These are phyloP conservation scores for Aureobasidium sp. DNA, from an alignment of 2,329 filamentous ascomycete genomes.

Conservation along the genomic window DNA sequence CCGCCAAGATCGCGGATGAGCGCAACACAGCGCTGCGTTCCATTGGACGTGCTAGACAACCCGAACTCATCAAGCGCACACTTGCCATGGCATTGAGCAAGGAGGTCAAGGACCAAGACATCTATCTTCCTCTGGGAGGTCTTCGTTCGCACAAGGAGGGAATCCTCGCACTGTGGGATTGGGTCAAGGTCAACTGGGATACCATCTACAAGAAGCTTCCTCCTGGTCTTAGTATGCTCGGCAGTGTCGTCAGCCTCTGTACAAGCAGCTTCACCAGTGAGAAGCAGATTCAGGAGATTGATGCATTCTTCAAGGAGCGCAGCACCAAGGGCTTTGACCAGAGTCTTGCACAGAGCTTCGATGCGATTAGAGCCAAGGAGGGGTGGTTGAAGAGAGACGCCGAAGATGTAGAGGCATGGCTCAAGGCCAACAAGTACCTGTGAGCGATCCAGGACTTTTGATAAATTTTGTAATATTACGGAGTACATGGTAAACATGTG, in stretches of 20 bases:
- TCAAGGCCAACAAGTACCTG: conserved; percentile 58
- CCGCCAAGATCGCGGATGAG: conserved; percentile 71
- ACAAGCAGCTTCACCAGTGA: conserved; percentile 71
- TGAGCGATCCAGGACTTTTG: conserved; percentile 14
- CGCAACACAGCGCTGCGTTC: conserved; percentile 83
- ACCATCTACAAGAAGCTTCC: conserved; percentile 70
- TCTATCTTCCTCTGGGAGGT: conserved; percentile 78
- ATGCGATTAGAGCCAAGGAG: conserved; percentile 76
- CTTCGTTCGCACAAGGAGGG: conserved; percentile 70
- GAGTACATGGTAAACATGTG: background rate
- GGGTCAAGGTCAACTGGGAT: conserved; percentile 87
- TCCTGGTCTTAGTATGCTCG: conserved; percentile 78
- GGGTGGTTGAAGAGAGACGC: conserved; percentile 71
- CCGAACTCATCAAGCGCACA: conserved; percentile 73
- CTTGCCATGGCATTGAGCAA: conserved; percentile 65
- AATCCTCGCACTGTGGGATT: conserved; percentile 70
- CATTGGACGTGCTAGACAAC: conserved; percentile 69
- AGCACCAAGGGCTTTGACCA: conserved; percentile 85
- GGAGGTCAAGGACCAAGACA: conserved; percentile 88
- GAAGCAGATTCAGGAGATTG: conserved; percentile 66
- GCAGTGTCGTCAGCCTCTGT: conserved; percentile 72
- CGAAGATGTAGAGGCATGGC: conserved; percentile 66
- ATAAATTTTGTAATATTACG: background rate
- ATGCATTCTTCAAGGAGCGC: conserved; percentile 72
- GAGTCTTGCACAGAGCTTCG: conserved; percentile 76